These are phyloP conservation scores for Selaginella moellendorffii DNA, from an alignment of 75 land plant species.

Conservation along the genomic window DNA sequence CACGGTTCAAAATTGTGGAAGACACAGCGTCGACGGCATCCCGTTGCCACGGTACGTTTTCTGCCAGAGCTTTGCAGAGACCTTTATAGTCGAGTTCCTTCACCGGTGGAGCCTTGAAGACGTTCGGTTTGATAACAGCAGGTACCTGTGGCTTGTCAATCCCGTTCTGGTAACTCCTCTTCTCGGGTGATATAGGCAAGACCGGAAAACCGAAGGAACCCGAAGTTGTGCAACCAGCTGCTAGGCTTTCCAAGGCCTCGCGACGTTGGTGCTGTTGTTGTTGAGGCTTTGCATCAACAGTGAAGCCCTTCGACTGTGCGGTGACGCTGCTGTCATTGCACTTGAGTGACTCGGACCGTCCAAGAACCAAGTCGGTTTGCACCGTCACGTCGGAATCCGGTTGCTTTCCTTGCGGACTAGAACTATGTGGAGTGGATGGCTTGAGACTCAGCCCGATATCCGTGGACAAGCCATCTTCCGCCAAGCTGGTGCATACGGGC, in stretches of 20 bases:
- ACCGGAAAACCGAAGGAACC: too few species aligned
- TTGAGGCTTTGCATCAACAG: too few species aligned
- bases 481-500: too few species aligned
- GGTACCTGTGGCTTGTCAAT: neutral
- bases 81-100: conserved; percentile 42
- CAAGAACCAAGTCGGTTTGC: conserved; percentile 54
- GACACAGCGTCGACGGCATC: conserved; percentile 55
- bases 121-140: conserved; percentile 7
- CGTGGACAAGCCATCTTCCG: neutral
- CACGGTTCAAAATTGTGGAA: conserved; percentile 32
- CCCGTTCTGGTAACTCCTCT: neutral
- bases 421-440: neutral
- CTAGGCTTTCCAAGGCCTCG: too few species aligned
- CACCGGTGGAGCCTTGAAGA: conserved; percentile 21
- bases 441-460: neutral
- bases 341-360: conserved; percentile 14
- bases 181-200: too few species aligned
- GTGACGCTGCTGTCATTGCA: neutral
- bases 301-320: too few species aligned
- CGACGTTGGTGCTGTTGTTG: neutral
- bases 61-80: conserved; percentile 47
- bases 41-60: conserved; percentile 70
- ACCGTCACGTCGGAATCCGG: conserved; percentile 12
- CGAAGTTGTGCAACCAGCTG: too few species aligned
- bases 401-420: neutral